Base-by-base conservation (phyloP, 768 basidiomycete genomes). In the Kwoniella bestiolae region DNA sequence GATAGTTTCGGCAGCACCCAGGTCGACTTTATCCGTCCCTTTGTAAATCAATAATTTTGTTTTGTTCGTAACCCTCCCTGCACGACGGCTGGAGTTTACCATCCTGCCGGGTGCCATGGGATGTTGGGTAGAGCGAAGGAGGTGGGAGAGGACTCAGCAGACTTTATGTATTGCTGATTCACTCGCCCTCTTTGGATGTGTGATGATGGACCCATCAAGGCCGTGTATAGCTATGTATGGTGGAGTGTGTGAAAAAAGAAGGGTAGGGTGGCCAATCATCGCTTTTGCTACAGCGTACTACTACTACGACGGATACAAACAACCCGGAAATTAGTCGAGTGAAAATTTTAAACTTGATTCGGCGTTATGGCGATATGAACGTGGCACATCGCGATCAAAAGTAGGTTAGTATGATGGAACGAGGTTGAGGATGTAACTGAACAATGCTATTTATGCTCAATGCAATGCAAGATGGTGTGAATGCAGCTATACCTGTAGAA, bases 1-100 rank as follows among this genome's bases (percentile, higher is more conserved):
- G 53, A 75, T 73, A 14, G 67, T 73, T 62, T 75, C 76, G 52
- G 74, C 73, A 23, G 69, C 63, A 21, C 63, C 61, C 6, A 71
- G 34, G 61, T 75, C 76, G 68, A 75, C 66, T 55, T 70, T 71
- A 55, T 75, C 72, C 28, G 69, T 66, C 44, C 74, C 74, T 67
- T 71, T 63, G 55, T 71, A 68, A 63, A 79, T 71, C 50, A 72
- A 38, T 32, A 79, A 60, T 56, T 70, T 71, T 32, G 75, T 76
- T 68, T 77, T 76, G 65, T 79, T 79, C 64, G 74, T 79, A 55
- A 79, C 71, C 58, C 77, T 67, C 47, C 75, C 75, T 16, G 73
- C 75, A 21, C 77, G 62, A 25, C 77, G 59, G 16, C 67, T 67
- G 21, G 77, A 71, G 57, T 72, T 71, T 26, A 75, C 73, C 70